These are phyloP conservation scores for Colletotrichum kahawae DNA, from an alignment of 2,329 filamentous ascomycete species.

Conservation along the genomic window DNA sequence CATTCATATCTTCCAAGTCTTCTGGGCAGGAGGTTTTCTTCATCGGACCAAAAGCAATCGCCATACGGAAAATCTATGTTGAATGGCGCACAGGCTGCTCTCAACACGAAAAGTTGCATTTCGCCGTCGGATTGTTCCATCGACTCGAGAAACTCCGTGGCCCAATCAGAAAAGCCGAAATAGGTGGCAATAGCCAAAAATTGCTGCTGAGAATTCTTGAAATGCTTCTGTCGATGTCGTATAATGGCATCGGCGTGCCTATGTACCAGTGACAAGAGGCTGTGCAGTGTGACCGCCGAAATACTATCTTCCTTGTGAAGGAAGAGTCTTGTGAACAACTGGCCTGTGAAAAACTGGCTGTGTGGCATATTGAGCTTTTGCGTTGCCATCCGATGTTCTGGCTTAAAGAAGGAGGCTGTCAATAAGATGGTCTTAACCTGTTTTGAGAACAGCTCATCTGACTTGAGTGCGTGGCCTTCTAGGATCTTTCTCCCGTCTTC, in stretches of 20 bases:
- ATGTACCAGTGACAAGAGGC: background rate
- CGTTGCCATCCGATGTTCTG: background rate
- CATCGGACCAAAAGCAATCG: fast-evolving
- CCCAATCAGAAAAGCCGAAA: background rate
- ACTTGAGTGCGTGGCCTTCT: background rate
- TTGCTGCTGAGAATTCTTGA: background rate
- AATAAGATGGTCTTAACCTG: background rate
- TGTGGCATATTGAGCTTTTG: fast-evolving
- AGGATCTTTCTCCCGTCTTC: background rate
- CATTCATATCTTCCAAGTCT: fast-evolving
- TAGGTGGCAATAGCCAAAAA: background rate
- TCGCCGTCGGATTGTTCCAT: background rate
- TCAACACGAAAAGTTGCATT: background rate
- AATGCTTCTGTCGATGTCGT: fast-evolving
- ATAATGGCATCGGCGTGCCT: background rate
- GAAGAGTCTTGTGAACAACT: background rate
- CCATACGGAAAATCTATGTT: background rate
- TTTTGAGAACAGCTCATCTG: background rate
- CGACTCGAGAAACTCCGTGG: background rate
- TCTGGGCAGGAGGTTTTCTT: background rate
- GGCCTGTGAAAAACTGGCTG: fast-evolving
- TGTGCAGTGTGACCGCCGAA: background rate
- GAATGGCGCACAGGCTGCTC: background rate
- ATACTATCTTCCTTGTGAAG: background rate
- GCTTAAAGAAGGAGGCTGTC: background rate